Evolutionary conservation across 331 rosid species (phyloP).

Genomic region (Quercus lobata): DNA sequence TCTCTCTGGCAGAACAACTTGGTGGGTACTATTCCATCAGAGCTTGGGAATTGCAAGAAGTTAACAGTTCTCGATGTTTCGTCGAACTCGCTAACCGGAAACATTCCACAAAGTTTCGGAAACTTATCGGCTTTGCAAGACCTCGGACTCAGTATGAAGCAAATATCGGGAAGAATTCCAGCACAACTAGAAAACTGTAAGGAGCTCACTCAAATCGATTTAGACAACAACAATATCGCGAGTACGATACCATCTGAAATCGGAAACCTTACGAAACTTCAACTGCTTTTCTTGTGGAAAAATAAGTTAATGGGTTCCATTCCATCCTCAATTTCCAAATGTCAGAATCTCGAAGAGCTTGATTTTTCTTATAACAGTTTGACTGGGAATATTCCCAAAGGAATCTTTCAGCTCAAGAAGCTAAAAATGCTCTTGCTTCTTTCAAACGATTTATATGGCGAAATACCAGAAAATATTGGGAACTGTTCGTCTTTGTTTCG

Average conservation of each 20-base stretch:
- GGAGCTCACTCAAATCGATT: too few species aligned
- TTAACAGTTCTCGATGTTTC: constrained; percentile 28
- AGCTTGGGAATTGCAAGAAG: constrained; percentile 61
- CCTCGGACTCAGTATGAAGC: too few species aligned
- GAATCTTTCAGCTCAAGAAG: constrained; percentile 63
- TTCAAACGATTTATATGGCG: constrained; percentile 67
- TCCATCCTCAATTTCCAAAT: constrained; percentile 35
- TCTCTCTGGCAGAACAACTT: constrained; percentile 69
- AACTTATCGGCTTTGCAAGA: too few species aligned
- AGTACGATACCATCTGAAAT: too few species aligned
- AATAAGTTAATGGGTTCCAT: too few species aligned
- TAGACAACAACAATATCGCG: too few species aligned
- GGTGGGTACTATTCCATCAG: constrained; percentile 69
- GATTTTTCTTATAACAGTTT: not conserved
- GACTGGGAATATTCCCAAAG: constrained; percentile 71
- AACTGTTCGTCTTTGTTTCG: not conserved
- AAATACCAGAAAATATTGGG: constrained; percentile 37
- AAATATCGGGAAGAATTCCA: too few species aligned
- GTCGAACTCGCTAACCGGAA: too few species aligned
- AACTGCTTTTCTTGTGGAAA: too few species aligned
- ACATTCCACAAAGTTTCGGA: too few species aligned
- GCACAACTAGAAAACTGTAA: too few species aligned
- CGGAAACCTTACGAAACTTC: too few species aligned
- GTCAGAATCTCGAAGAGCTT: constrained; percentile 45
- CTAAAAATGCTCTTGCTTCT: constrained; percentile 66